Conservation (phyloP, 148 eudicot genomes). For the Rhododendron henanense region DNA sequence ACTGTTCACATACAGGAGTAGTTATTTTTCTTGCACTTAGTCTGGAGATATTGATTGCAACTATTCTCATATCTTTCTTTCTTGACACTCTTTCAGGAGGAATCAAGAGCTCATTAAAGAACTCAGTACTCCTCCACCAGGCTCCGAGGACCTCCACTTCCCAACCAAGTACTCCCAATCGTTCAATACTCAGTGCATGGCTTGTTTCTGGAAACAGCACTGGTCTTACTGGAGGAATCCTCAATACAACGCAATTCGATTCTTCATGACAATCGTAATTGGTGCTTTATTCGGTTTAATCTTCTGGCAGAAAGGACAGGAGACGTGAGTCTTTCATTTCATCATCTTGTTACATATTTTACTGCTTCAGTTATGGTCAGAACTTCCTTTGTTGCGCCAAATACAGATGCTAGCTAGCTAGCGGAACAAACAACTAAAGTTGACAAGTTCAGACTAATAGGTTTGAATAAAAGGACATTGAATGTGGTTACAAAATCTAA, state of each 20-base stretch:
- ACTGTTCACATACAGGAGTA: background rate
- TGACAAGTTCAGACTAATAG: background rate
- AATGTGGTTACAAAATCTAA: background rate
- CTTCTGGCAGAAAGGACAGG: slow-evolving; percentile 42
- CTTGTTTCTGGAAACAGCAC: slow-evolving; percentile 58
- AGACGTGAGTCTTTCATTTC: slow-evolving; percentile 24
- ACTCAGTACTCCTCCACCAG: slow-evolving; percentile 39
- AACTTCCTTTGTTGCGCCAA: background rate
- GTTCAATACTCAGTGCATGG: slow-evolving; percentile 34
- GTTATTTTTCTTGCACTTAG: background rate
- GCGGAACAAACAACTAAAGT: background rate
- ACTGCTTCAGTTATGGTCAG: background rate
- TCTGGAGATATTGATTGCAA: background rate
- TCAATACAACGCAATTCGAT: slow-evolving; percentile 39
- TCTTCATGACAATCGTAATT: slow-evolving; percentile 35
- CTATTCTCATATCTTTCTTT: background rate
- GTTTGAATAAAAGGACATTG: background rate
- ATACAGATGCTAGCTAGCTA: background rate
- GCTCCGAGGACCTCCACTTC: slow-evolving; percentile 38
- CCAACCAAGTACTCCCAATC: slow-evolving; percentile 41
- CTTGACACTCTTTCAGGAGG: slow-evolving; percentile 27
- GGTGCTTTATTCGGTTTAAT: slow-evolving; percentile 44
- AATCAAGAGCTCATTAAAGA: slow-evolving; percentile 38
- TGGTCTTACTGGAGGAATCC: slow-evolving; percentile 54
- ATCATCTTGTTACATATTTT: background rate